A percentile compares a stretch with the other conserved stretches of the same genome.
Conservation (phyloP, 371 early-diverging fungal genomes). For the Circinella minor region DNA sequence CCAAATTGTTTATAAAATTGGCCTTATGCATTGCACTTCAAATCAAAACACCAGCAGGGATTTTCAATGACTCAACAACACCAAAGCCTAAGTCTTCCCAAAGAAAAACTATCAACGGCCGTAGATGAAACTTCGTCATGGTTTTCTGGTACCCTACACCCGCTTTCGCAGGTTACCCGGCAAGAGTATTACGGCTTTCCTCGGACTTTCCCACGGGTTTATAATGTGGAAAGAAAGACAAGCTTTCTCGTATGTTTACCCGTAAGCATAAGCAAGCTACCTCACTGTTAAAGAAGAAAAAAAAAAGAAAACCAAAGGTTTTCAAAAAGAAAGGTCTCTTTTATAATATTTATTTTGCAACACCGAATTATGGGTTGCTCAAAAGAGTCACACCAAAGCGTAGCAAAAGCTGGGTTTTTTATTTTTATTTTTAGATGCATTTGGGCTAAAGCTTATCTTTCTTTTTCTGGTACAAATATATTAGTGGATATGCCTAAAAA, state of each 20-base stretch:
- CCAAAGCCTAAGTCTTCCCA: conserved; percentile 16
- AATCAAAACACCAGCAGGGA: conserved; percentile 52
- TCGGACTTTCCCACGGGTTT: conserved; percentile 60
- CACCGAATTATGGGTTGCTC: not conserved
- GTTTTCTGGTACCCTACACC: conserved; percentile 51
- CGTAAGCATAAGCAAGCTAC: conserved; percentile 56
- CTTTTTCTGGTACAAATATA: no score
- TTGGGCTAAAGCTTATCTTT: no score
- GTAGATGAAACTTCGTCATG: not conserved
- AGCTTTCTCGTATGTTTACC: conserved; percentile 54
- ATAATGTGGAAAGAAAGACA: conserved; percentile 26
- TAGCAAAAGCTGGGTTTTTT: no score
- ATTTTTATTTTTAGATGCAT: no score
- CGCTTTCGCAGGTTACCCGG: conserved; percentile 49
- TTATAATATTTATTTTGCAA: not conserved
- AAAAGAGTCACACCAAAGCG: not conserved
- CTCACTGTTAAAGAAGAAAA: conserved; percentile 32
- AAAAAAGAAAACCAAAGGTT: not conserved
- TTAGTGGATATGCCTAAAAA: not conserved
- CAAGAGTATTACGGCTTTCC: conserved; percentile 54
- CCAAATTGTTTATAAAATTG: no score
- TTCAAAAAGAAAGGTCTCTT: not conserved
- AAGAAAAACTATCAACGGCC: conserved; percentile 4
- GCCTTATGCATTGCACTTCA: conserved; percentile 60
- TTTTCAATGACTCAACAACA: conserved; percentile 33